Conservation (phyloP, 2,329 filamentous ascomycete species). For the Tolypocladium nubicola region DNA sequence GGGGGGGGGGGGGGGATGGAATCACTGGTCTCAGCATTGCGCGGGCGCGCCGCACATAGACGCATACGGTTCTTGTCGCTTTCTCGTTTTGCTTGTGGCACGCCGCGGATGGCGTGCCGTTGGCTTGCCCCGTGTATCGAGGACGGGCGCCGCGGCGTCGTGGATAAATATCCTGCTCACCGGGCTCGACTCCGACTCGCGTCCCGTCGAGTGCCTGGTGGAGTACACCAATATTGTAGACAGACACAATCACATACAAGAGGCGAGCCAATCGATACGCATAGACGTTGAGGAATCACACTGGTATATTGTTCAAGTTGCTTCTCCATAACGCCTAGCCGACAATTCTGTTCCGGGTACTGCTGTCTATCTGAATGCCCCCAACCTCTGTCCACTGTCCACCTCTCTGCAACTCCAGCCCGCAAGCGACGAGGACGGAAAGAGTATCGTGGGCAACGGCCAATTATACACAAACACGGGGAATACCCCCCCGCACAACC, state of each 20-base stretch:
- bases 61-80: not conserved
- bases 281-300: not conserved
- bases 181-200: not conserved
- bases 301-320: not conserved
- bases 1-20: not conserved
- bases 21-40: not conserved
- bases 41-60: not conserved
- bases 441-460: not conserved
- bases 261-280: not conserved
- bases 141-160: not conserved
- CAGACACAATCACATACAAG: not conserved
- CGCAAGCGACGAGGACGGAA: not conserved
- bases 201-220: not conserved
- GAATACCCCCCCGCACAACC: not conserved
- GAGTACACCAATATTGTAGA: not conserved
- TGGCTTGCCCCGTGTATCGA: not conserved
- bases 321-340: conserved; percentile 3
- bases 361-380: not conserved
- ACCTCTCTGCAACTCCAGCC: not conserved
- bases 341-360: conserved; percentile 1
- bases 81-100: not conserved
- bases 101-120: not conserved
- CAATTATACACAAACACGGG: not conserved
- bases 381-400: not conserved
- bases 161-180: not conserved